phyloP scores from a whole-genome alignment of 2,329 filamentous ascomycete genomes.

The Verticillium tricorpus region DNA sequence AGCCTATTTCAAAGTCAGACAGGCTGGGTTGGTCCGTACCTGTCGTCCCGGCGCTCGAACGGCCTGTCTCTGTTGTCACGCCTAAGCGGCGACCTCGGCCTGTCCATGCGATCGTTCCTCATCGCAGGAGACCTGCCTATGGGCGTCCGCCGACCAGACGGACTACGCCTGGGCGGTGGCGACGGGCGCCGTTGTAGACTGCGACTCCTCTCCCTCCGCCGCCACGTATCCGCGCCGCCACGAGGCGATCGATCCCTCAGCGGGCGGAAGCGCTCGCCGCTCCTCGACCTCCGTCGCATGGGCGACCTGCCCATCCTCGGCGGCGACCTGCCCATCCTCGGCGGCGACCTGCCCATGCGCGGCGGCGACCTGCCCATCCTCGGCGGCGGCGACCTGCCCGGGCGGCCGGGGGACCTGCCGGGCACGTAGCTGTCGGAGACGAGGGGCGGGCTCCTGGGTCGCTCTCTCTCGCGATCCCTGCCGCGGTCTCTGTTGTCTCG shows the following conservation, averaged over 20 bases:
- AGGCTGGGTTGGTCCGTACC: constrained; percentile 16
- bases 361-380: background rate
- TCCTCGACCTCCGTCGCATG: constrained; percentile 31
- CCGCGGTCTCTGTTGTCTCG: constrained; percentile 8
- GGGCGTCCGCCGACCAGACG: constrained; percentile 24
- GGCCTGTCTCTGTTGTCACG: constrained; percentile 19
- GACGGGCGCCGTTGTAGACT: constrained; percentile 25
- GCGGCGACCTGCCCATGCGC: background rate
- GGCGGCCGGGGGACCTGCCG: constrained; percentile 34
- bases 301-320: background rate
- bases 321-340: background rate
- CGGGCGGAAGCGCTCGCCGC: constrained; percentile 35
- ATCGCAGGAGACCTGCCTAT: constrained; percentile 22
- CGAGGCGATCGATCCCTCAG: constrained; percentile 30
- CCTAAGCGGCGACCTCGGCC: background rate
- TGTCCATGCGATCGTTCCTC: constrained; percentile 30
- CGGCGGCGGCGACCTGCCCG: background rate
- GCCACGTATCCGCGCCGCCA: constrained; percentile 11
- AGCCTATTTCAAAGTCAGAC: background rate
- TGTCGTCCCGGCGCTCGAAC: constrained; percentile 36
- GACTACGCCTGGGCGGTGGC: constrained; percentile 28
- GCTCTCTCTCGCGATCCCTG: constrained; percentile 18
- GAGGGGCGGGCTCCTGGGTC: constrained; percentile 26
- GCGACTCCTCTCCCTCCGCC: constrained; percentile 18
- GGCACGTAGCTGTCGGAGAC: constrained; percentile 42